These are phyloP conservation scores for Cocos nucifera DNA, from an alignment of 176 grass and related monocot genomes.

Conservation along the genomic window DNA sequence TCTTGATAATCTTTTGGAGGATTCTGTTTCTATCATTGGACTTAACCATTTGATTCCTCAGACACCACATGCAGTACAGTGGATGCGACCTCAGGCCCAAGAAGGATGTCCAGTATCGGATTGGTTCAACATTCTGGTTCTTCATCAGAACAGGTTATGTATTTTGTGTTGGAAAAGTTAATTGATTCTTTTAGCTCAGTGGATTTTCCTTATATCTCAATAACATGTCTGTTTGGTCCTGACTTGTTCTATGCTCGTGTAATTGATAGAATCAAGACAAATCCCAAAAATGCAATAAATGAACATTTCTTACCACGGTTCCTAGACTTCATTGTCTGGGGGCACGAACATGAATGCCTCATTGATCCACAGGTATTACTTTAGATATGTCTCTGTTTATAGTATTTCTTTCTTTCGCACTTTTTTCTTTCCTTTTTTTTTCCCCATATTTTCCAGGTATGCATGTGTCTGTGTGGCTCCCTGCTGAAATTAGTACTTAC, in stretches of 20 bases:
- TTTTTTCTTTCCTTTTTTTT: not conserved
- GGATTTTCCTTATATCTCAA: too few relatives aligned
- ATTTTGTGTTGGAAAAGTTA: too few relatives aligned
- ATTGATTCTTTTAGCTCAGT: too few relatives aligned
- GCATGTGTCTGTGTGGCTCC: too few relatives aligned
- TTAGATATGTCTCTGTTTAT: too few relatives aligned
- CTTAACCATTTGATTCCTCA: conserved; percentile 31
- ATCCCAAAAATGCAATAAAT: conserved; percentile 41
- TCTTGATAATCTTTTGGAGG: not conserved
- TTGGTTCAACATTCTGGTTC: conserved; percentile 84
- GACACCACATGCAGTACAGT: conserved; percentile 59
- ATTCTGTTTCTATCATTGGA: not conserved
- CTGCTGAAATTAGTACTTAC: not conserved
- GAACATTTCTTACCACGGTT: conserved; percentile 62
- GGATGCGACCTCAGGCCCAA: conserved; percentile 48
- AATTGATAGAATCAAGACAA: conserved; percentile 32
- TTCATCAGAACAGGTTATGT: conserved; percentile 70
- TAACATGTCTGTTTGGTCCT: too few relatives aligned
- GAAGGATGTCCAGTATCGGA: conserved; percentile 39
- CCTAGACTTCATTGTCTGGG: conserved; percentile 81
- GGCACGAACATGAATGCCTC: conserved; percentile 82
- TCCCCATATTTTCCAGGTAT: too few relatives aligned
- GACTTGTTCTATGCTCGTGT: too few relatives aligned
- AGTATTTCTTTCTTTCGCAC: not conserved
- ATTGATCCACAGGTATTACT: conserved; percentile 61